Conservation (phyloP, 371 early-diverging fungal species). For the Funneliformis caledonium region DNA sequence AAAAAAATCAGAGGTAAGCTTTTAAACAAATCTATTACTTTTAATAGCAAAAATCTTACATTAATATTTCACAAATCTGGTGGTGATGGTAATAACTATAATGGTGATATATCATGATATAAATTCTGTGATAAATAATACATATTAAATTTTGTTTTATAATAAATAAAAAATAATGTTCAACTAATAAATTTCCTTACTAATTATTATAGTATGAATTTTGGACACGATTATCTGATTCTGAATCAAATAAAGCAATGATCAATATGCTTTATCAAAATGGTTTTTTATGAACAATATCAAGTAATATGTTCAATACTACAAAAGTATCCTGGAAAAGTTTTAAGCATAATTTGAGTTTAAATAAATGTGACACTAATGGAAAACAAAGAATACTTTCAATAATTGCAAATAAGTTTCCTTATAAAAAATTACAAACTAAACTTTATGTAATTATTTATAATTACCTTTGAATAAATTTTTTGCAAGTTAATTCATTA, state of each 20-base stretch:
- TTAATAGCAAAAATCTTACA: too few species aligned
- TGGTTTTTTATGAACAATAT: not conserved
- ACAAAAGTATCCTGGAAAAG: not conserved
- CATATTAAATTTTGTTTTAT: too few species aligned
- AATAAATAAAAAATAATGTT: too few species aligned
- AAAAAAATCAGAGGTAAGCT: not conserved
- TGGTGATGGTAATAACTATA: too few species aligned
- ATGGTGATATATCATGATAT: too few species aligned
- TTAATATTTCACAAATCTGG: too few species aligned
- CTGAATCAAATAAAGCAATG: not conserved
- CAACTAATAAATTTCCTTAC: too few species aligned
- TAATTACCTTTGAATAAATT: not conserved
- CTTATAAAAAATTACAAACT: not conserved
- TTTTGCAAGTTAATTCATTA: not conserved
- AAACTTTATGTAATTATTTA: not conserved
- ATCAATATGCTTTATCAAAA: constrained; percentile 8
- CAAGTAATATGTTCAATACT: too few species aligned
- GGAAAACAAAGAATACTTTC: not conserved
- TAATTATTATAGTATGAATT: constrained; percentile 18
- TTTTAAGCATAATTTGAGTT: not conserved
- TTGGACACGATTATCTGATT: constrained; percentile 1
- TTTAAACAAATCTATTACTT: too few species aligned
- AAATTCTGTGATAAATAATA: too few species aligned
- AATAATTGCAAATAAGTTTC: not conserved
- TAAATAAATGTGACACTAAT: not conserved